phyloP scores from a whole-genome alignment of 768 basidiomycete genomes.

The Cubamyces lactineus region DNA sequence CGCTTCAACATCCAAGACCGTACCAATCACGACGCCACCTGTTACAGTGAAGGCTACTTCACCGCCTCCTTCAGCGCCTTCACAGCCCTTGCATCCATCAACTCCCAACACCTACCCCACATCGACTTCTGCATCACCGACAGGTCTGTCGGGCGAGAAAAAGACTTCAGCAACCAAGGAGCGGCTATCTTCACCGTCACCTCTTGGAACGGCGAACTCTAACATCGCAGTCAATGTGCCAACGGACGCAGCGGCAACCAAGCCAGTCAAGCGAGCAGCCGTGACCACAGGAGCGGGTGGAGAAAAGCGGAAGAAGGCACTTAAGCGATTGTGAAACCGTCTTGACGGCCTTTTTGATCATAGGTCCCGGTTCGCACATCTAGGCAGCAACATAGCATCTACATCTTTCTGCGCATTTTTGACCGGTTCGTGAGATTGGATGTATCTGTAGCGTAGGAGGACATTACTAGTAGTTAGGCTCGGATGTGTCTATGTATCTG shows the following conservation, averaged over 20 bases:
- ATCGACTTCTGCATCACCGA: conserved; percentile 39
- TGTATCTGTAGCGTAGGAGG: conserved; percentile 11
- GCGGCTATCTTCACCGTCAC: conserved; percentile 68
- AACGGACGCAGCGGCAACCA: conserved; percentile 45
- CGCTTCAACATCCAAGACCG: conserved; percentile 26
- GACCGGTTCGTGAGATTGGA: neutral
- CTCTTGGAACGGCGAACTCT: conserved; percentile 70
- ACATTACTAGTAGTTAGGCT: conserved; percentile 4
- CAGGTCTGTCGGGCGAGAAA: conserved; percentile 30
- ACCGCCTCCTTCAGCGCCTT: conserved; percentile 43
- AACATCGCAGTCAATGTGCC: conserved; percentile 50
- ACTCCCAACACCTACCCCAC: conserved; percentile 46
- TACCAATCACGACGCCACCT: conserved; percentile 35
- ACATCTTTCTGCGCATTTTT: neutral
- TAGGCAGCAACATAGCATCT: neutral
- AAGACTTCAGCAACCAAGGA: conserved; percentile 46
- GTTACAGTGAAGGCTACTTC: conserved; percentile 39
- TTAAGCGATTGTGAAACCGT: conserved; percentile 65
- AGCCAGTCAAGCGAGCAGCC: conserved; percentile 72
- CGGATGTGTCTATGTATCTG: conserved; percentile 16
- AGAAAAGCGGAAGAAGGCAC: conserved; percentile 88
- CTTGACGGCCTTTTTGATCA: neutral
- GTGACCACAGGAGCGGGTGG: conserved; percentile 53
- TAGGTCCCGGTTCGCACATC: neutral
- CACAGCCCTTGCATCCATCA: conserved; percentile 41